These are phyloP conservation scores for Gonium pectorale DNA, from an alignment of 139 green algal genomes.

Conservation along the genomic window DNA sequence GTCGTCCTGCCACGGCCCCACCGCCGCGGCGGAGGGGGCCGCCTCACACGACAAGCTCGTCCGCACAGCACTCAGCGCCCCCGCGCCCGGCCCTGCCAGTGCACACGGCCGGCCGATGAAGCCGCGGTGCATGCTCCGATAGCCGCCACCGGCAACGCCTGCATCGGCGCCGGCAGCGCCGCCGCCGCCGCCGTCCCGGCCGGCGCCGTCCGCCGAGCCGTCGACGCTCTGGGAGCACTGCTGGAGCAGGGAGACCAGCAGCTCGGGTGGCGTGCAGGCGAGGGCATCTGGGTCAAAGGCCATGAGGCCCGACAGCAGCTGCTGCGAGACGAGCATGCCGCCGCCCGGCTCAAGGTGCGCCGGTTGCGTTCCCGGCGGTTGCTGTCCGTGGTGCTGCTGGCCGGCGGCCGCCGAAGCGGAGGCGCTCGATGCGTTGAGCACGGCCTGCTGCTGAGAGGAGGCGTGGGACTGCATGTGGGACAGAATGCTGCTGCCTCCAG, in stretches of 20 bases:
- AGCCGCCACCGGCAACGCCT: not conserved
- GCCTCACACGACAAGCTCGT: not conserved
- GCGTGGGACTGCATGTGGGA: too few relatives aligned
- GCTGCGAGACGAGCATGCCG: conserved; percentile 38
- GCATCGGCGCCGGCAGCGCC: not conserved
- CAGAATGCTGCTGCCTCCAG: too few relatives aligned
- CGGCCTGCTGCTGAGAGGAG: not conserved
- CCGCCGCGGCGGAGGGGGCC: not conserved
- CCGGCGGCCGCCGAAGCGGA: not conserved
- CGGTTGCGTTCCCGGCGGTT: not conserved
- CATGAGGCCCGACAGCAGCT: conserved; percentile 28
- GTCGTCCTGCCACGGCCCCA: conserved; percentile 36
- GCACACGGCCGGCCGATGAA: conserved; percentile 27
- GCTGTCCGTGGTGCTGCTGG: not conserved
- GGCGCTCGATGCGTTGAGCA: not conserved
- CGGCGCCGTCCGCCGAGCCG: not conserved
- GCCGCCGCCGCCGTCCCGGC: not conserved
- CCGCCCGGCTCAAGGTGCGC: not conserved
- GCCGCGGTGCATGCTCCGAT: conserved; percentile 18
- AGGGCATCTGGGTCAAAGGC: conserved; percentile 38
- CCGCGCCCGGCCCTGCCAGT: not conserved
- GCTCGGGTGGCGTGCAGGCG: conserved; percentile 36
- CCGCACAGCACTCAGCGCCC: not conserved
- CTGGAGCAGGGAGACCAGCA: conserved; percentile 48
- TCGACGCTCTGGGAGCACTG: conserved; percentile 5